phyloP scores from a whole-genome alignment of 345 rosid genomes.

The Adansonia digitata region DNA sequence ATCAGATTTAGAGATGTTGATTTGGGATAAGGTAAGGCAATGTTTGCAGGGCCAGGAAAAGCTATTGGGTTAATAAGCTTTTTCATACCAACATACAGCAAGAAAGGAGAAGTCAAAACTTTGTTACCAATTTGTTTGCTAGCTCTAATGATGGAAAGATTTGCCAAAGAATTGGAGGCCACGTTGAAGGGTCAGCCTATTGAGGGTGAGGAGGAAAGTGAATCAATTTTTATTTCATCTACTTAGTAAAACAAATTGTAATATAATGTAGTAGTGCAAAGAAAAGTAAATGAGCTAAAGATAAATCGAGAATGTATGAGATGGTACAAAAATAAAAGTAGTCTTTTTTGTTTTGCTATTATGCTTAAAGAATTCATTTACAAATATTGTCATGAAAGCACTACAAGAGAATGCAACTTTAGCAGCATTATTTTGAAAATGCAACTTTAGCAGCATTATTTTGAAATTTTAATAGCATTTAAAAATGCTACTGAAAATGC shows the following conservation, averaged over 20 bases:
- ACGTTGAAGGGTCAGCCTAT: slow-evolving; percentile 17
- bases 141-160: slow-evolving; percentile 36
- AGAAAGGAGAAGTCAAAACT: slow-evolving; percentile 37
- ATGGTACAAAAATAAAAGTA: no score
- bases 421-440: no score
- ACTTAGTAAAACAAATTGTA: slow-evolving; percentile 22
- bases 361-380: no score
- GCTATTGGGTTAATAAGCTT: slow-evolving; percentile 40
- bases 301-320: no score
- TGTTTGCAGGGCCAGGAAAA: slow-evolving; percentile 40
- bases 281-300: no score
- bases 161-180: slow-evolving; percentile 31
- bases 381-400: no score
- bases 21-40: slow-evolving; percentile 57
- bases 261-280: no score
- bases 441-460: no score
- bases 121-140: slow-evolving; percentile 47
- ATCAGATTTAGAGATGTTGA: slow-evolving; percentile 33
- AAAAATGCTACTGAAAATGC: no score
- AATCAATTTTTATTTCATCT: slow-evolving; percentile 11
- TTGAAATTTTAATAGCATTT: no score
- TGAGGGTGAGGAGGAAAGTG: not conserved
- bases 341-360: no score
- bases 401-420: no score
- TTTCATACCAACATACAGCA: slow-evolving; percentile 23